phyloP scores from a whole-genome alignment of 2,329 filamentous ascomycete genomes.

The Microdochium trichocladiopsis region DNA sequence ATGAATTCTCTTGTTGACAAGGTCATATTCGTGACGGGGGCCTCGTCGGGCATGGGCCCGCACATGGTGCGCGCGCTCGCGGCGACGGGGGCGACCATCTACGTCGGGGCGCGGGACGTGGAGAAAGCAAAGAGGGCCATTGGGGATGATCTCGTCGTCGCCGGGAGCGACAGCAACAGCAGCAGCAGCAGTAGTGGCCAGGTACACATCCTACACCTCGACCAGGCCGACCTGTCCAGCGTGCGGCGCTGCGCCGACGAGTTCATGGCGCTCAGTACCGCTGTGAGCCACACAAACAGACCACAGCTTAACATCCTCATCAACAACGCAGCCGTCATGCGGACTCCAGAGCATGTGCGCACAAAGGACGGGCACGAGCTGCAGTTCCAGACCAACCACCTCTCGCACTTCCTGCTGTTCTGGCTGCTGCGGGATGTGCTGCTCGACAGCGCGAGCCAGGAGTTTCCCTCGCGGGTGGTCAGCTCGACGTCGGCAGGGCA shows the following conservation, averaged over 20 bases:
- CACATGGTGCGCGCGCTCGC: conserved; percentile 32
- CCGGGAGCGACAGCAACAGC: no score
- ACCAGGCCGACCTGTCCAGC: conserved; percentile 20
- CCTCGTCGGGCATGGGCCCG: conserved; percentile 30
- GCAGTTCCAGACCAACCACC: conserved; percentile 46
- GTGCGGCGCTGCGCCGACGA: conserved; percentile 19
- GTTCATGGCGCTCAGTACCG: conserved; percentile 8
- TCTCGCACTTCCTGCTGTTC: conserved; percentile 47
- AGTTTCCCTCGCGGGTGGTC: conserved; percentile 37
- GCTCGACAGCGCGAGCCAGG: conserved; percentile 28
- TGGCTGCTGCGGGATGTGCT: conserved; percentile 37
- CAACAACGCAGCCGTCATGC: conserved; percentile 38
- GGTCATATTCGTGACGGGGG: conserved; percentile 32
- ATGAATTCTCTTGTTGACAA: conserved; percentile 26
- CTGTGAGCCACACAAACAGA: no score
- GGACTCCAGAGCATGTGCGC: conserved; percentile 16
- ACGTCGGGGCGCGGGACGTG: conserved; percentile 33
- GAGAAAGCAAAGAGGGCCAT: conserved; percentile 22
- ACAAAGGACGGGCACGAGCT: conserved; percentile 41
- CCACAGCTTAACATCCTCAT: conserved; percentile 26
- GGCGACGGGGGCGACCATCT: conserved; percentile 36
- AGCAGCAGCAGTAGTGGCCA: no score
- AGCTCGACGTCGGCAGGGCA: conserved; percentile 34
- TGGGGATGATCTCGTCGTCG: conserved; percentile 4
- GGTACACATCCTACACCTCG: conserved; percentile 25